Evolutionary conservation across 2,329 filamentous ascomycete species (phyloP).

Genomic region (Alternaria brassicae): DNA sequence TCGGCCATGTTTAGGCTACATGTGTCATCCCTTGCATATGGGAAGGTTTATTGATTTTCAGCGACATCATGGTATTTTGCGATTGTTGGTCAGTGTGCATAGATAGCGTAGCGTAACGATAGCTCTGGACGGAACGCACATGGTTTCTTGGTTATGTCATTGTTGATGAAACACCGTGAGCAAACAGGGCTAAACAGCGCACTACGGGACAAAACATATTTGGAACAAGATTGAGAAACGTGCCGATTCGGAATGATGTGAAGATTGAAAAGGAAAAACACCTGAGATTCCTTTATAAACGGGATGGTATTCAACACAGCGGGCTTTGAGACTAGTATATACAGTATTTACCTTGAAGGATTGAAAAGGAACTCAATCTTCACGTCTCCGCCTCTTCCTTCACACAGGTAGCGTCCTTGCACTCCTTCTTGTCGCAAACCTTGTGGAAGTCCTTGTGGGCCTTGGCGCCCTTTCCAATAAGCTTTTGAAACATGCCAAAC

Average conservation of each 20-base stretch:
- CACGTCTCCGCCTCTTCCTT: neutral
- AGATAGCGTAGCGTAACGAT: neutral
- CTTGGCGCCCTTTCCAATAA: conserved; percentile 52
- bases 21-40: conserved; percentile 13
- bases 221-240: neutral
- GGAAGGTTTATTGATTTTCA: neutral
- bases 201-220: neutral
- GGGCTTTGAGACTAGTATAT: neutral
- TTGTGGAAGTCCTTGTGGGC: conserved; percentile 39
- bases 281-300: neutral
- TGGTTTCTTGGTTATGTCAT: neutral
- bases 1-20: conserved; percentile 9
- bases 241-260: neutral
- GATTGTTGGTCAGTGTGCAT: neutral
- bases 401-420: conserved; percentile 7
- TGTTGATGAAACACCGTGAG: neutral
- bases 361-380: neutral
- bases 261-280: neutral
- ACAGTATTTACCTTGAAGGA: neutral
- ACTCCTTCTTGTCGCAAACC: conserved; percentile 37
- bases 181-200: neutral
- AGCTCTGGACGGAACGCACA: neutral
- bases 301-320: neutral
- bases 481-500: conserved; percentile 52
- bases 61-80: neutral